Percentiles rank a stretch among this genome's conserved stretches.
Evolutionary conservation across 2,329 filamentous ascomycete genomes (phyloP).

Genomic region (Ophiostoma piceae): DNA sequence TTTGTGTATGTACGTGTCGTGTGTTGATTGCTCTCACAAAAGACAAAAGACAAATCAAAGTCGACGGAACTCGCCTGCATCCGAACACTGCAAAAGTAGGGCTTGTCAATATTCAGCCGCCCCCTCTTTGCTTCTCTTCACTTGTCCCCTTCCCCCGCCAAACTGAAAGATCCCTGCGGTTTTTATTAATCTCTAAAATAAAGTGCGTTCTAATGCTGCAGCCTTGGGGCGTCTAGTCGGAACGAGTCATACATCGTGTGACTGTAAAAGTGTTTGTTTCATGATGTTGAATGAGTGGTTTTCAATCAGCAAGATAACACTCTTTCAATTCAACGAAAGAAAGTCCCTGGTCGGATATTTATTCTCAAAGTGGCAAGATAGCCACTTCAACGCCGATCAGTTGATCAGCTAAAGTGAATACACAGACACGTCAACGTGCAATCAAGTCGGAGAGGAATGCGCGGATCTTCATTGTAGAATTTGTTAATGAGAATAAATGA

Average conservation of each 20-base stretch:
- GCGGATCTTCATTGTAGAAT: neutral
- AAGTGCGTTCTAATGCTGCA: neutral
- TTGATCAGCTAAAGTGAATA: neutral
- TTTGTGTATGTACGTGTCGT: neutral
- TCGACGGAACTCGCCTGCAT: neutral
- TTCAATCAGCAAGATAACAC: neutral
- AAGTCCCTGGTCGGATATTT: neutral
- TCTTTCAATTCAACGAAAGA: too few species aligned
- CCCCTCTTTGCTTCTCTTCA: neutral
- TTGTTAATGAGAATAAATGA: neutral
- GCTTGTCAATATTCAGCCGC: constrained; percentile 2
- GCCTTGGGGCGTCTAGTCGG: neutral
- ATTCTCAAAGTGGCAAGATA: neutral
- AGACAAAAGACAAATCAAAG: too few species aligned
- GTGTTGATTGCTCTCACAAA: neutral
- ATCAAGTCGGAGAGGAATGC: neutral
- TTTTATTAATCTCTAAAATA: too few species aligned
- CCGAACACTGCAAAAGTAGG: neutral
- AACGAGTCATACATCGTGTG: constrained; percentile 1
- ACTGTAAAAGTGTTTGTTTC: neutral
- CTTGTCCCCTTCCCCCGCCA: neutral
- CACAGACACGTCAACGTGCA: neutral
- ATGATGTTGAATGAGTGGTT: neutral
- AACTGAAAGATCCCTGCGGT: neutral
- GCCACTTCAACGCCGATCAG: neutral